Evolutionary conservation across 2,329 filamentous ascomycete species (phyloP).

Genomic region (Nemania diffusa): DNA sequence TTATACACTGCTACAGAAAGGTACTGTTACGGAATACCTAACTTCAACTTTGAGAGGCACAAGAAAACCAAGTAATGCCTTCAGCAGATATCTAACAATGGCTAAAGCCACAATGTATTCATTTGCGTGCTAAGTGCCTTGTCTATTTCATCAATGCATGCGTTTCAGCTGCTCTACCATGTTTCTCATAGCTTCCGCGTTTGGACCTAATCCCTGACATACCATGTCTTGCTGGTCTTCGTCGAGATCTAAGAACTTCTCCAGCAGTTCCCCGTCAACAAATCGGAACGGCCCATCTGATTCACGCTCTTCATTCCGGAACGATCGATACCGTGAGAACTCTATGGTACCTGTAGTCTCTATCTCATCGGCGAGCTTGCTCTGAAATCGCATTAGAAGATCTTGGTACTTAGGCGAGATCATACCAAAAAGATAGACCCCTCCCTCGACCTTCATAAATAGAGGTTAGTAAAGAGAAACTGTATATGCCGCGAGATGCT

Average conservation of each 20-base stretch:
- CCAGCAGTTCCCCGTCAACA: constrained; percentile 90
- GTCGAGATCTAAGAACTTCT: constrained; percentile 80
- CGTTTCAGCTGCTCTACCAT: constrained; percentile 71
- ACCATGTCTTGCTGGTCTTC: constrained; percentile 65
- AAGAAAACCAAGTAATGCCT: background rate
- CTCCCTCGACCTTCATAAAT: constrained; percentile 79
- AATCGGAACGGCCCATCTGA: constrained; percentile 84
- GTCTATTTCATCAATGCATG: constrained; percentile 60
- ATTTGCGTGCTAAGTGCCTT: background rate
- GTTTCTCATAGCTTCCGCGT: constrained; percentile 70
- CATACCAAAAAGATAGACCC: constrained; percentile 87
- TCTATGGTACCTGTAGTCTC: constrained; percentile 76
- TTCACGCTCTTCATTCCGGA: constrained; percentile 76
- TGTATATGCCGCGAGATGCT: background rate
- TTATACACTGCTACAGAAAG: too few relatives aligned
- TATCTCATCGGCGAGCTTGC: constrained; percentile 72
- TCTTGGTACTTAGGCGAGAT: constrained; percentile 79
- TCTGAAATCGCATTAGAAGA: constrained; percentile 84
- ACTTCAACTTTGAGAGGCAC: too few relatives aligned
- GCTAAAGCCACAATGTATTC: background rate
- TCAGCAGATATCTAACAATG: background rate
- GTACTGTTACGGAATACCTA: too few relatives aligned
- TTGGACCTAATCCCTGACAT: constrained; percentile 66
- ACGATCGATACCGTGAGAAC: constrained; percentile 85
- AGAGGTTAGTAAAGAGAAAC: constrained; percentile 16